Evolutionary conservation across 331 rosid genomes (phyloP).

Genomic region (Saraca asoca): DNA sequence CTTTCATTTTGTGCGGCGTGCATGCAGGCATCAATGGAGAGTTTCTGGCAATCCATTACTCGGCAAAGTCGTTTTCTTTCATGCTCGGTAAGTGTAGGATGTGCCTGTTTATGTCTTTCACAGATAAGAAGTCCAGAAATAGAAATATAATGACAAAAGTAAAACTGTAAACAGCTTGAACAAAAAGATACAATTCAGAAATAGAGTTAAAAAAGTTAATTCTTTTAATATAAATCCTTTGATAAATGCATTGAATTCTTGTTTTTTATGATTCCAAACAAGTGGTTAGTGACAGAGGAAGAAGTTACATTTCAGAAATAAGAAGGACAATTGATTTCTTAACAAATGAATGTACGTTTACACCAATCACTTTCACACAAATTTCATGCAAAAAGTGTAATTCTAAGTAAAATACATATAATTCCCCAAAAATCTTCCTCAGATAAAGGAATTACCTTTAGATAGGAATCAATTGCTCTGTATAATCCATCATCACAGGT

Average conservation of each 20-base stretch:
- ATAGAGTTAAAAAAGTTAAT: too few species aligned
- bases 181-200: too few species aligned
- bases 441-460: slow-evolving; percentile 57
- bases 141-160: background rate
- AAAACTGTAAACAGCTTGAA: too few species aligned
- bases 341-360: too few species aligned
- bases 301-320: too few species aligned
- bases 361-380: too few species aligned
- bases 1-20: slow-evolving; percentile 98
- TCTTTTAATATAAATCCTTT: too few species aligned
- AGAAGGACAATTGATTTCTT: too few species aligned
- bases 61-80: slow-evolving; percentile 96
- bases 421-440: background rate
- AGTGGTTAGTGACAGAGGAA: too few species aligned
- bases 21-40: slow-evolving; percentile 94
- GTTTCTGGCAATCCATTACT: slow-evolving; percentile 96
- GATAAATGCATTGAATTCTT: too few species aligned
- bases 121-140: slow-evolving; percentile 5
- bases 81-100: slow-evolving; percentile 88
- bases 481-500: slow-evolving; percentile 95
- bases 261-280: too few species aligned
- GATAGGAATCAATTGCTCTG: slow-evolving; percentile 91
- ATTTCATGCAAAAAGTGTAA: background rate
- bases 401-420: background rate
- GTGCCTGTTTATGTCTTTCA: slow-evolving; percentile 63